A percentile compares a stretch with the other conserved stretches of the same genome.
Conservation (phyloP, 768 basidiomycete genomes). For the Leccinum incarnatum region DNA sequence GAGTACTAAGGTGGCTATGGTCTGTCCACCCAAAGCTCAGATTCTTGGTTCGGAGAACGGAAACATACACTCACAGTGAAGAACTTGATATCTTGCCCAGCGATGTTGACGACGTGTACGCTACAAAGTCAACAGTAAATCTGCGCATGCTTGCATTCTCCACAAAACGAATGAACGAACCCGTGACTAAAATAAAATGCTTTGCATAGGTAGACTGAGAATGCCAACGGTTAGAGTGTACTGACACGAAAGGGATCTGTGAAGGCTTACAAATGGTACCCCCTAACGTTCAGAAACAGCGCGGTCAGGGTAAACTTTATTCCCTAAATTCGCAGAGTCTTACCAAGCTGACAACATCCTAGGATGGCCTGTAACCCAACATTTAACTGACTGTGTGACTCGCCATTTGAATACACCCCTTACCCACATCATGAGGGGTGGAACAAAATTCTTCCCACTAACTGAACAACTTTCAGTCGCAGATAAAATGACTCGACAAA, state of each 20-base stretch:
- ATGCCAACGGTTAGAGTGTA: neutral
- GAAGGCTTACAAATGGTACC: neutral
- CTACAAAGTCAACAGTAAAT: slow-evolving; percentile 1
- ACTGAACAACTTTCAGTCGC: slow-evolving; percentile 3
- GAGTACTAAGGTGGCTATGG: neutral
- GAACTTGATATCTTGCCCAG: neutral
- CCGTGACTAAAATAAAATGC: neutral
- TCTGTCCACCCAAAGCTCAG: neutral
- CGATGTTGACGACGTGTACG: neutral
- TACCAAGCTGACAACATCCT: slow-evolving; percentile 10
- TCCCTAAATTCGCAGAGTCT: neutral
- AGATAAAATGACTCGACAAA: too few species aligned
- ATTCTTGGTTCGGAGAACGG: neutral
- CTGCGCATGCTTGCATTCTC: neutral
- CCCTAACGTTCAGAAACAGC: neutral
- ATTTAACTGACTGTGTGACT: neutral
- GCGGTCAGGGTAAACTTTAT: neutral
- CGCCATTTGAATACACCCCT: neutral
- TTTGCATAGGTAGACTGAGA: slow-evolving; percentile 4
- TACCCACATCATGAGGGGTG: slow-evolving; percentile 12
- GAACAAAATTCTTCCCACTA: neutral
- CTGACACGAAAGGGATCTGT: neutral
- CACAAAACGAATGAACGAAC: neutral
- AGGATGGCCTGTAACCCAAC: neutral
- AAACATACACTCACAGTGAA: neutral